Conservation (phyloP, 1,284 basidiomycete species). For the Ustilago crameri region DNA sequence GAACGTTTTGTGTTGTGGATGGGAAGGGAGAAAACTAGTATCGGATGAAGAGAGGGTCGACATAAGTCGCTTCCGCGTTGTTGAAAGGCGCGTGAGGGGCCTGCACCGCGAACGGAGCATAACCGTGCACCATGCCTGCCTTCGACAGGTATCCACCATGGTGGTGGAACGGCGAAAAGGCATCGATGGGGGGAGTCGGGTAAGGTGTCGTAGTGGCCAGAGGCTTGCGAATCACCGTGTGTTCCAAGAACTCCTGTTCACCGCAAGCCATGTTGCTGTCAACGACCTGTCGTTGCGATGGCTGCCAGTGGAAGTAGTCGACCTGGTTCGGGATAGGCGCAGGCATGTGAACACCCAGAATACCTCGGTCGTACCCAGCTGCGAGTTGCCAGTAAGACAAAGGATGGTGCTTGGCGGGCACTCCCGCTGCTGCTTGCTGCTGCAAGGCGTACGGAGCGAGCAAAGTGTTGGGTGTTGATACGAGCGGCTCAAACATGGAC, state of each 20-base stretch:
- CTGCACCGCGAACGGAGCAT: constrained; percentile 12
- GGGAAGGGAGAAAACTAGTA: constrained; percentile 11
- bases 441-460: constrained; percentile 43
- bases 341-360: constrained; percentile 52
- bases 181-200: constrained; percentile 46
- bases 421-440: constrained; percentile 20
- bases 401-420: constrained; percentile 40
- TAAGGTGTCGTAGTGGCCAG: constrained; percentile 38
- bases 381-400: constrained; percentile 52
- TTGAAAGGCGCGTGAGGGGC: constrained; percentile 52
- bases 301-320: constrained; percentile 50
- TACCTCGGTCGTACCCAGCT: constrained; percentile 47
- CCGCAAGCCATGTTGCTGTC: constrained; percentile 7
- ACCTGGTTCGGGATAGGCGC: constrained; percentile 22
- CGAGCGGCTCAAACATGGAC: constrained; percentile 47
- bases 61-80: constrained; percentile 45
- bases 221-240: constrained; percentile 27
- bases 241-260: constrained; percentile 1
- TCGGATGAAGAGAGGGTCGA: constrained; percentile 50
- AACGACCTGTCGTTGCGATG: constrained; percentile 6
- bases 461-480: constrained; percentile 52
- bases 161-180: constrained; percentile 31
- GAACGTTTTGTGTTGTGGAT: not conserved
- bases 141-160: constrained; percentile 11
- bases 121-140: constrained; percentile 15